Conservation (phyloP, 164 flowering plant species). For the Stephania cephalantha region DNA sequence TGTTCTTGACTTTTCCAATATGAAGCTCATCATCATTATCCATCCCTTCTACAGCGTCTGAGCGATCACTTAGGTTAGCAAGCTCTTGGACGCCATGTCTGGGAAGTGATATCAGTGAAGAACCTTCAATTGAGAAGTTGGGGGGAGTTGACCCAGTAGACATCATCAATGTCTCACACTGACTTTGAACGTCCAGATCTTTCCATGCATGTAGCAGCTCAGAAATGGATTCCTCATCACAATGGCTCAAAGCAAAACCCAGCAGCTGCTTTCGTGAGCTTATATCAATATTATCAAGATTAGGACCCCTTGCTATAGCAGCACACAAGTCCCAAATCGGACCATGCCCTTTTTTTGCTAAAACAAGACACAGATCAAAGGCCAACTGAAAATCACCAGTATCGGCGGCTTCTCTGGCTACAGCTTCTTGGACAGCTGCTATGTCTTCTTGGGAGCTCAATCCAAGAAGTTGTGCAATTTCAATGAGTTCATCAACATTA, state of each 20-base stretch:
- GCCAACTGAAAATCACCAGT: constrained; percentile 93
- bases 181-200: constrained; percentile 81
- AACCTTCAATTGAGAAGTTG: constrained; percentile 32
- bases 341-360: constrained; percentile 86
- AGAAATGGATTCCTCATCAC: constrained; percentile 87
- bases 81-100: constrained; percentile 27
- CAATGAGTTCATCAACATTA: constrained; percentile 85
- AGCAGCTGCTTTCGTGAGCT: constrained; percentile 70
- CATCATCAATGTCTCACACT: constrained; percentile 55
- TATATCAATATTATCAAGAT: constrained; percentile 76
- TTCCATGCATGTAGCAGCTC: constrained; percentile 95
- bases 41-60: constrained; percentile 25
- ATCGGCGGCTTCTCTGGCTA: constrained; percentile 98
- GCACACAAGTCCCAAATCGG: constrained; percentile 92
- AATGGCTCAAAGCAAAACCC: constrained; percentile 89
- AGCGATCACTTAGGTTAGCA: constrained; percentile 21
- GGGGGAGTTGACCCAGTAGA: constrained; percentile 56
- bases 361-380: constrained; percentile 81
- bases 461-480: constrained; percentile 89
- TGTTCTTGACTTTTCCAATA: constrained; percentile 26
- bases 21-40: constrained; percentile 30
- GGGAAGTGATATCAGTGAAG: constrained; percentile 30
- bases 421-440: constrained; percentile 85
- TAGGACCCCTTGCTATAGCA: constrained; percentile 92
- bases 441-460: constrained; percentile 69